These are phyloP conservation scores for Cercospora canescens DNA, from an alignment of 2,329 filamentous ascomycete genomes.

Conservation along the genomic window DNA sequence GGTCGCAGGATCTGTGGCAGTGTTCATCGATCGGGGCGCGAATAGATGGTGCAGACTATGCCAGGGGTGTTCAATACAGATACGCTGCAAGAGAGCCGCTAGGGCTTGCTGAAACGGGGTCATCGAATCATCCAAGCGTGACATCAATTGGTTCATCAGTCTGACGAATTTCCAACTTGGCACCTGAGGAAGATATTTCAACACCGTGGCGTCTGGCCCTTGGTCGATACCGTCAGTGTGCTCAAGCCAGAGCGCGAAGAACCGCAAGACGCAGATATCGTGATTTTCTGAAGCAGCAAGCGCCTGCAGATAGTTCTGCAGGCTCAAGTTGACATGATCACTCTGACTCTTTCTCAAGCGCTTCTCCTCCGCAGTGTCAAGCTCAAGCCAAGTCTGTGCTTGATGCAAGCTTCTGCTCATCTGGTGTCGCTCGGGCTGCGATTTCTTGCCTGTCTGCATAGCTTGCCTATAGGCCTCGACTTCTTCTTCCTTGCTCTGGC, in stretches of 20 bases:
- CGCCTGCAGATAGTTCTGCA: conserved; percentile 90
- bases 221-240: conserved; percentile 65
- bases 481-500: conserved; percentile 78
- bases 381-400: conserved; percentile 83
- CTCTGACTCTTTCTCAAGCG: conserved; percentile 74
- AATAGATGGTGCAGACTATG: conserved; percentile 98
- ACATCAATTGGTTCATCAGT: conserved; percentile 94
- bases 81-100: conserved; percentile 71
- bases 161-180: conserved; percentile 89
- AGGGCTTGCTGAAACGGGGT: conserved; percentile 76
- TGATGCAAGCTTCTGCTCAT: conserved; percentile 64
- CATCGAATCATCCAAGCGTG: conserved; percentile 73
- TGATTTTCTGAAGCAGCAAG: conserved; percentile 83
- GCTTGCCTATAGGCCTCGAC: conserved; percentile 70
- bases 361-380: conserved; percentile 84
- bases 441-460: conserved; percentile 46
- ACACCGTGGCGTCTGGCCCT: conserved; percentile 75
- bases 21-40: conserved; percentile 61
- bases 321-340: conserved; percentile 80
- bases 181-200: conserved; percentile 68
- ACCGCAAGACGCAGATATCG: conserved; percentile 85
- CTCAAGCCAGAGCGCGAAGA: conserved; percentile 92
- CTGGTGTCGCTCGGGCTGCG: conserved; percentile 50
- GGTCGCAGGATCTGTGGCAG: conserved; percentile 66
- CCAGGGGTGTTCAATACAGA: conserved; percentile 90